These are phyloP conservation scores for Parachaetomium inaequale DNA, from an alignment of 495 filamentous ascomycete genomes.

Conservation along the genomic window DNA sequence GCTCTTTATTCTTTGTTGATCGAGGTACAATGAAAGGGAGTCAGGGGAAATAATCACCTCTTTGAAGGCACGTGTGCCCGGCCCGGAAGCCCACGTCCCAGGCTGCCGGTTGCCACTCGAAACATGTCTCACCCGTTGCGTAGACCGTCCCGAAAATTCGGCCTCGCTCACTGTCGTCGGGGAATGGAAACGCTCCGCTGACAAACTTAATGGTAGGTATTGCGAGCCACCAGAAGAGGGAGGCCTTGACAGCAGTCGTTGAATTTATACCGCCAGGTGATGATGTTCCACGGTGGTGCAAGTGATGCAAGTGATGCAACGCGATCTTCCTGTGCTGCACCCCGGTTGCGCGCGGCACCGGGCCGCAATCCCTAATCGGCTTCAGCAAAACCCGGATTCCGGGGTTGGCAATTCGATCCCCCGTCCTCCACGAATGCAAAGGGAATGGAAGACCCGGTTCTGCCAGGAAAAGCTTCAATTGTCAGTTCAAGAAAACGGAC, in stretches of 20 bases:
- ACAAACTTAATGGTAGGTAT: too few relatives aligned
- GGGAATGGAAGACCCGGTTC: neutral
- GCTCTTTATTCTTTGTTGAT: neutral
- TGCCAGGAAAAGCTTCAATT: too few relatives aligned
- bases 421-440: neutral
- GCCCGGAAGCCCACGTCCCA: neutral
- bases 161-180: neutral
- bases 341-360: neutral
- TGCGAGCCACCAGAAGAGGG: too few relatives aligned
- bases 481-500: too few relatives aligned
- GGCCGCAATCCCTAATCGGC: slow-evolving; percentile 1
- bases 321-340: neutral
- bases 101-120: neutral
- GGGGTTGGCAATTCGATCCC: neutral
- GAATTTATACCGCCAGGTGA: neutral
- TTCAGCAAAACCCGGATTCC: neutral
- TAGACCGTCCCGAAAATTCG: neutral
- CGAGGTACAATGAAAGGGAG: neutral
- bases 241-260: too few relatives aligned
- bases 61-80: neutral
- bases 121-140: slow-evolving; percentile 1
- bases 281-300: neutral
- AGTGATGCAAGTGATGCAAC: neutral
- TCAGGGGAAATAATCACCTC: neutral
- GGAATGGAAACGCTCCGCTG: neutral